Evolutionary conservation across 2,329 filamentous ascomycete genomes (phyloP), one percentile per base, ranked within the genome.

Genomic region (Lachnellula suecica): DNA sequence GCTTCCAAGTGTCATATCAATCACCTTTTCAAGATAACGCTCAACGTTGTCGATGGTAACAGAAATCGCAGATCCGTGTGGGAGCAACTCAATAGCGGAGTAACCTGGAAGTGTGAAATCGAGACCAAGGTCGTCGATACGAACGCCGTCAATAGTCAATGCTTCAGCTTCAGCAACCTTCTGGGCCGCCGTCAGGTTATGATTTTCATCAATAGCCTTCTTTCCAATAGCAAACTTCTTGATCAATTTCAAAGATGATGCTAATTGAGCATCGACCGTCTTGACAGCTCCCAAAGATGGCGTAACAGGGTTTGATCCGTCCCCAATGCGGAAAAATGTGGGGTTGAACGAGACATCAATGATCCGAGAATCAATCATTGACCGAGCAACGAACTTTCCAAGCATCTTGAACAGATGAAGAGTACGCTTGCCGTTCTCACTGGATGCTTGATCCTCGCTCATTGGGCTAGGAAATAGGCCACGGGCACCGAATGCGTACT

Each of bases 271-370:
- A 64, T 99, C 94, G 4, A 99, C 91, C 4, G 88, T 83, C 68
- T 92, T 95, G 44, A 99, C 85, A 1, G 94, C 89, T 5, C 91
- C 91, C 7, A 99, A 78, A 0, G 92, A 96, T 11, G 92, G 91
- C 20, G 85, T 85, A 4, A 96, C 85, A 0, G 83, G 74, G 15
- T 75, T 75, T 13, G 75, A 64, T 45, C 65, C 79, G 62, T 95
- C 89, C 15, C 89, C 90, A 59, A 97, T 89, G 52, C 93, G 89
- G 84, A 99, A 99, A 75, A 99, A 97, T 5, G 91, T 96, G 2
- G 94, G 89, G 67, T 97, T 99, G 73, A 99, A 94, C 51, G 93
- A 94, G 60, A 99, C 85, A 65, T 99, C 94, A 61, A 99, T 97
- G 68, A 99, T 97, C 49, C 94, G 84, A 1, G 93, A 97, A 69